Evolutionary conservation across 2,329 filamentous ascomycete species (phyloP), one percentile per base, ranked within the genome.

Genomic region (Fusarium metavorans): DNA sequence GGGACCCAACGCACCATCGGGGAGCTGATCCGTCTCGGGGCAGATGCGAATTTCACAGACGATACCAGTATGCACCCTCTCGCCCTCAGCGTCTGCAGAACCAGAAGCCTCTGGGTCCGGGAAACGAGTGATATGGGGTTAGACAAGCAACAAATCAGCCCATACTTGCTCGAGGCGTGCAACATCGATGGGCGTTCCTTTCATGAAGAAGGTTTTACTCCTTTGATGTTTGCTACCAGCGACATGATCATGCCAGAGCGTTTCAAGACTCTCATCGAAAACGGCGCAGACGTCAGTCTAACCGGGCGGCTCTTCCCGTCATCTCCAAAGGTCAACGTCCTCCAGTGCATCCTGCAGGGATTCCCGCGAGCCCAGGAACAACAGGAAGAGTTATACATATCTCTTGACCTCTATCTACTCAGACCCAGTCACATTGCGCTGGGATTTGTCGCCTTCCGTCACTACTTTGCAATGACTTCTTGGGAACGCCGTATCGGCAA

Each of bases 181-280:
- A 9, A 67, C 8, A 20, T 64, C 34, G 16, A 72, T 8, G 34
- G 34, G 1, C 52, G 27, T 5, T 72, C 70, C 20, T 35, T 64
- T 16, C 20, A 32, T 6, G n/a, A 39, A 7, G 10, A 35, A 3
- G 67, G 67, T 2, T 64, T 69, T 16, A 57, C 63, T 2, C 59
- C 66, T 16, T 56, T 72, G 43, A 69, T 72, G 63, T 62, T 72
- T 43, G 54, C 70, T 4, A n/a, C 63, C 2, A 20, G 63, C 37
- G 70, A 72, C 43, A n/a, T 8, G 10, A 25, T 72, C 14, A 6
- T 23, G 2, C 6, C 18, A 16, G 11, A 32, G 6, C 32, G 16
- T 8, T 67, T 66, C 27, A 14, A 50, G 13, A n/a, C 10, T 9
- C 30, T 72, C 8, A 14, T 70, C 9, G 14, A 25, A 2, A 6